These are phyloP conservation scores for Madurella fahalii DNA, from an alignment of 2,329 filamentous ascomycete species.

Conservation along the genomic window DNA sequence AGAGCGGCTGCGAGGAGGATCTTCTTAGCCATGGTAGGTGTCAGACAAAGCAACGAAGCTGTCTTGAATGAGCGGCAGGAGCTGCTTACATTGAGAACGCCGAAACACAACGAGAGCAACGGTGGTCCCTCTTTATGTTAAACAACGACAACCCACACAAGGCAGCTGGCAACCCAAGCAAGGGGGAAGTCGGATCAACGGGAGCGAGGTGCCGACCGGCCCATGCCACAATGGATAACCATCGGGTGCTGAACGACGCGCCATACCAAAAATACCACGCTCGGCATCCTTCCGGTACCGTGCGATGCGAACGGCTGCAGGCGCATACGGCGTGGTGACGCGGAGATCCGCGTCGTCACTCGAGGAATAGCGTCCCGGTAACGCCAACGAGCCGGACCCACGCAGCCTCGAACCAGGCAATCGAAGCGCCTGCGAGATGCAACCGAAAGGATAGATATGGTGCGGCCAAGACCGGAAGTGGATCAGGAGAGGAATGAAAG, in stretches of 20 bases:
- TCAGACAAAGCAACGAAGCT: conserved; percentile 6
- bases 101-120: conserved; percentile 2
- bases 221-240: conserved; percentile 3
- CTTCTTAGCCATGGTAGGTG: conserved; percentile 26
- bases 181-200: conserved; percentile 20
- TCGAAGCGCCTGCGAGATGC: conserved; percentile 4
- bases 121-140: conserved; percentile 12
- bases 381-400: not conserved
- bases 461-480: not conserved
- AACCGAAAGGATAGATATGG: not conserved
- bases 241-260: too few relatives aligned
- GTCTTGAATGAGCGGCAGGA: conserved; percentile 11
- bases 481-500: not conserved
- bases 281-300: too few relatives aligned
- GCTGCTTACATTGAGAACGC: conserved; percentile 7
- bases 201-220: conserved; percentile 16
- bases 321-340: too few relatives aligned
- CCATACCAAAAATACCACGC: too few relatives aligned
- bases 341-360: not conserved
- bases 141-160: not conserved
- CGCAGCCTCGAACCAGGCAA: not conserved
- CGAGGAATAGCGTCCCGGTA: conserved; percentile 16
- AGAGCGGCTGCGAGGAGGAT: conserved; percentile 34
- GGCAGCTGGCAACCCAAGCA: not conserved
- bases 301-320: too few relatives aligned